Base-by-base conservation (phyloP, 768 basidiomycete genomes). In the Boletus rubescentipes region DNA sequence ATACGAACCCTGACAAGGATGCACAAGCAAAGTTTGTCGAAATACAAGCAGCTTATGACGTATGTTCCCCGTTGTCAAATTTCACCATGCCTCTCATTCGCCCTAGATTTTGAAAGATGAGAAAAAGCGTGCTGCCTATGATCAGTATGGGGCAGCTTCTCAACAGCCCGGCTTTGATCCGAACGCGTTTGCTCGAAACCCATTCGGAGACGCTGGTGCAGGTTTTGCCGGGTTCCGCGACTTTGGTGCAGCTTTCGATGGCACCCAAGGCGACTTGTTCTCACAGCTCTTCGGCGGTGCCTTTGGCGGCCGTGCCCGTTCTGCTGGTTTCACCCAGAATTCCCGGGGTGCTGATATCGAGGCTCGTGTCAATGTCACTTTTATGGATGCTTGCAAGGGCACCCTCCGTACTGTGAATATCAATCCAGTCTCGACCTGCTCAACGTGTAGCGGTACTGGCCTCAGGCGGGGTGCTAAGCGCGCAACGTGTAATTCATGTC, bases 21-120 rank as follows among this genome's bases (percentile, higher is more conserved):
- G 92, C 96, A 0, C 87, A 92, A 62, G 91, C 90, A 58, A 92
- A 91, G 69, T 99, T 99, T 70, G 80, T 95, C 16, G 96, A 99
- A 71, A 98, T 98, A 53, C 97, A 98, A 69, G 83, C 86, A 63
- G 97, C 97, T 11, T 99, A 98, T 75, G 97, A 98, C 72, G 96
- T 98, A 60, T 61, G 86, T 73, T 29, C 44, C 43, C 31, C 36
- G 21, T 51, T 54, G 53, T 46, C 45, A 41, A 62, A 61, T 37
- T 54, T 55, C 57, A 53, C 55, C 34, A 53, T 29, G 30, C 51
- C 51, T 43, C 59, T 68, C 54, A 66, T 47, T 38, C 50, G 15
- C 55, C 65, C 46, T 54, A 98, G 96, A 87, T 84, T 43, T 75
- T 99, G 52, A 95, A 96, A 72, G 97, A 98, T 64, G 91, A 93